Conservation (phyloP, 2,329 filamentous ascomycete species). For the Xylaria sp. region DNA sequence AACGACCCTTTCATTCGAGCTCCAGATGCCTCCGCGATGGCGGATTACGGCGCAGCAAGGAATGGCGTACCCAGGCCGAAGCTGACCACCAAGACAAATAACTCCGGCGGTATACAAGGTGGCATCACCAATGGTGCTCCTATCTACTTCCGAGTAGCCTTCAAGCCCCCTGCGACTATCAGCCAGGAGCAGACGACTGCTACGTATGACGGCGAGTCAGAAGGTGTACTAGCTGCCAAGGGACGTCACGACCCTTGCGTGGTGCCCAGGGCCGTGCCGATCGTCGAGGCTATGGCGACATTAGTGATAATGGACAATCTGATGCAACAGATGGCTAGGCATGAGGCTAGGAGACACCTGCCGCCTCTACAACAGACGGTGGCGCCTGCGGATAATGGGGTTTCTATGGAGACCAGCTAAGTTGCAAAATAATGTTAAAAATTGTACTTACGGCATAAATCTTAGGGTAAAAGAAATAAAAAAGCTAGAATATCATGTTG, state of each 20-base stretch:
- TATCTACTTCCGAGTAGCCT: conserved; percentile 93
- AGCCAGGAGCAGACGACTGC: conserved; percentile 86
- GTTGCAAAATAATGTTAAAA: conserved; percentile 25
- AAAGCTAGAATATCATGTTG: neutral
- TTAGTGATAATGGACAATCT: conserved; percentile 87
- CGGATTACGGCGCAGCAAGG: conserved; percentile 26
- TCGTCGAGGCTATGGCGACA: conserved; percentile 91
- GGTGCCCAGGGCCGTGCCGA: conserved; percentile 85
- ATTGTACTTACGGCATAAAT: neutral
- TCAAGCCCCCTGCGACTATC: conserved; percentile 96
- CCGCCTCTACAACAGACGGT: conserved; percentile 52
- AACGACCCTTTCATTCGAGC: conserved; percentile 85
- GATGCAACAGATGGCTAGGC: conserved; percentile 78
- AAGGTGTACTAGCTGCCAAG: conserved; percentile 87
- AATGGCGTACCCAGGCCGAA: conserved; percentile 64
- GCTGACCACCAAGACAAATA: conserved; percentile 90
- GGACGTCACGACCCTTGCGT: conserved; percentile 94
- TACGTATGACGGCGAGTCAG: conserved; percentile 75
- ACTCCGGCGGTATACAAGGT: conserved; percentile 93
- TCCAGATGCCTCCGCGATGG: conserved; percentile 42
- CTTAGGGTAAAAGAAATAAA: neutral
- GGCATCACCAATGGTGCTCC: conserved; percentile 93
- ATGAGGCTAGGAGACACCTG: conserved; percentile 57
- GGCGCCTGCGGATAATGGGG: conserved; percentile 46
- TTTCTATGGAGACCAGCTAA: conserved; percentile 39